Evolutionary conservation across 1,284 basidiomycete genomes (phyloP), one percentile per base, ranked within the genome.

Genomic region (Malassezia dermatis): DNA sequence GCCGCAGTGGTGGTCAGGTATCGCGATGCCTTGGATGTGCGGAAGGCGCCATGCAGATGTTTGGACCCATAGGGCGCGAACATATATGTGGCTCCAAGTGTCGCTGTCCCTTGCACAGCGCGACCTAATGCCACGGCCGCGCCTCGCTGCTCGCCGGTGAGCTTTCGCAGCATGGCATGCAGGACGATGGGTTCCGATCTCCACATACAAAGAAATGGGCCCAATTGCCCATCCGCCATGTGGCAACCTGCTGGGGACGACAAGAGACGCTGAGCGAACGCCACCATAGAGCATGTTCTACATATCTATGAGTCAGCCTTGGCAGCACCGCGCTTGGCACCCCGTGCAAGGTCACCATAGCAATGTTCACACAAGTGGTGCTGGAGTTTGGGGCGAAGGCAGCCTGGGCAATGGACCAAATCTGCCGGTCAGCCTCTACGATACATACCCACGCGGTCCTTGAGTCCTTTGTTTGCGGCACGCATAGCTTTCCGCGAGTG

Each of bases 401-500:
- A 95, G n/a, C 81, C 86, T n/a, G 86, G 83, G 73, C 91, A 96
- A 67, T 86, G 83, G 54, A 89, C 86, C 65, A 96, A 82, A 75
- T 91, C 91, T 95, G 60, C 62, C 53, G 48, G 51, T 45, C 46
- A 63, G 11, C 26, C 8, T 37, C 17, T 24, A 19, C 30, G 13
- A 15, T 37, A 21, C 50, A 57, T 34, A 89, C 93, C 91, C 53
- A 84, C 83, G 75, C 90, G 89, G 76, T 95, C 90, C 76, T 91
- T 90, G 66, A 95, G 77, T 0, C 90, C 90, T 77, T 96, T 96
- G 76, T 93, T 89, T 3, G 90, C 86, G 53, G 83, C 83, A 27
- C 91, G 81, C 90, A 95, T 95, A n/a, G 84, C 82, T 76, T 96
- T 96, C 46, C 88, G 80, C 27, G 88, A 90, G 76, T 95, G 91